Evolutionary conservation across 2,329 filamentous ascomycete genomes (phyloP), one percentile per base, ranked within the genome.

Genomic region (Phaeoacremonium minimum): DNA sequence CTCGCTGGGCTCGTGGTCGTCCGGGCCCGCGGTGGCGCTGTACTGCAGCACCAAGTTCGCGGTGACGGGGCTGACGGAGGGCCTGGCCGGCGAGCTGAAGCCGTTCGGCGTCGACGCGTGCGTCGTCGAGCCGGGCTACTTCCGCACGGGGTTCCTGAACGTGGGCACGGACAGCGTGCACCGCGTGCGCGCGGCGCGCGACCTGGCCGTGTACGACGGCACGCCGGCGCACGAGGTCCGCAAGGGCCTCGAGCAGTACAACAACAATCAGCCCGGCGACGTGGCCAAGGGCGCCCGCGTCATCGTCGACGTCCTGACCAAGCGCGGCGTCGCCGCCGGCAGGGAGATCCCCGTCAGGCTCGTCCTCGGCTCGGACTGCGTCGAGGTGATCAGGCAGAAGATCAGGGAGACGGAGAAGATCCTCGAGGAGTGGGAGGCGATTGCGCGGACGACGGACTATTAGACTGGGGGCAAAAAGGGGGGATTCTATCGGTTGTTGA

Each of bases 261-360:
- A 69, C 42, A 56, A 61, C n/a, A 61, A 65, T 3, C 67, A 73
- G 50, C 59, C 53, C 0, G 69, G 70, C 0, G 65, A 74, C 50
- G 54, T 66, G 16, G 52, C 54, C 13, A 71, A 72, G 49, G 68
- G 62, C 6, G 54, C 52, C 7, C 58, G 53, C 40, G 57, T 67
- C 5, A 60, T 73, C 15, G 61, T 77, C 18, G 47, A 58, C 4
- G 62, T 66, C 3, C 45, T 83, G 45, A 77, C 71, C 7, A 59
- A 59, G 30, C 64, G 58, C 3, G 76, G 75, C 0, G 57, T 59
- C 16, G 72, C 61, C 0, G 36, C 49, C 41, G 75, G 71, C 0
- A 70, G 54, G 44, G 61, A 68, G 15, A 56, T 82, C 2, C 78
- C 77, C 0, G 46, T 70, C 12, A 58, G 77, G 18, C 46, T 83